Conservation (phyloP, 2,329 filamentous ascomycete genomes). For the Dactylella cylindrospora region DNA sequence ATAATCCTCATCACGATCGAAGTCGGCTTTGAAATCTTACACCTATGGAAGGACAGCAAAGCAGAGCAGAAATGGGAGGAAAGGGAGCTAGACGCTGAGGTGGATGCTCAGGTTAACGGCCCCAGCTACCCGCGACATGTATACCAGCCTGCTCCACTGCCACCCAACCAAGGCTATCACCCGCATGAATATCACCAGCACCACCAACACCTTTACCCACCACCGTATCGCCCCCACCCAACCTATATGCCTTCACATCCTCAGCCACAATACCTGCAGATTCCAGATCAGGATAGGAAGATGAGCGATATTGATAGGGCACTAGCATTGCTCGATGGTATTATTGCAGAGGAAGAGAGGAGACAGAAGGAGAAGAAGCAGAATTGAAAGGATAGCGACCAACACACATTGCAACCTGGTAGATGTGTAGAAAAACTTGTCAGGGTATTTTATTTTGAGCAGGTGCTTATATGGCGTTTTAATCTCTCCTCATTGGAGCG, state of each 20-base stretch:
- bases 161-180: not conserved
- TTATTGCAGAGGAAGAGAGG: slow-evolving; percentile 25
- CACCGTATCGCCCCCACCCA: slow-evolving; percentile 1
- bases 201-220: slow-evolving; percentile 16
- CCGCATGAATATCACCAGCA: slow-evolving; percentile 21
- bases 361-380: slow-evolving; percentile 2
- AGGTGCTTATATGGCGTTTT: too few relatives aligned
- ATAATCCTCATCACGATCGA: slow-evolving; percentile 91
- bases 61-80: slow-evolving; percentile 55
- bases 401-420: too few relatives aligned
- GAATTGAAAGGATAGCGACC: not conserved
- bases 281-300: not conserved
- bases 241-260: not conserved
- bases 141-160: not conserved
- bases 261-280: not conserved
- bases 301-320: slow-evolving; percentile 30
- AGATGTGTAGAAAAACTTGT: too few relatives aligned
- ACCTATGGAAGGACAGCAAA: slow-evolving; percentile 66
- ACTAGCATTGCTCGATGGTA: slow-evolving; percentile 11
- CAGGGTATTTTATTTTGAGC: too few relatives aligned
- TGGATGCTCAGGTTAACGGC: slow-evolving; percentile 17
- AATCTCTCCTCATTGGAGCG: too few relatives aligned
- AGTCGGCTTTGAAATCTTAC: slow-evolving; percentile 79
- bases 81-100: slow-evolving; percentile 46
- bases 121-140: not conserved